Conservation (phyloP, 495 filamentous ascomycete genomes). For the Daldinia childiae region DNA sequence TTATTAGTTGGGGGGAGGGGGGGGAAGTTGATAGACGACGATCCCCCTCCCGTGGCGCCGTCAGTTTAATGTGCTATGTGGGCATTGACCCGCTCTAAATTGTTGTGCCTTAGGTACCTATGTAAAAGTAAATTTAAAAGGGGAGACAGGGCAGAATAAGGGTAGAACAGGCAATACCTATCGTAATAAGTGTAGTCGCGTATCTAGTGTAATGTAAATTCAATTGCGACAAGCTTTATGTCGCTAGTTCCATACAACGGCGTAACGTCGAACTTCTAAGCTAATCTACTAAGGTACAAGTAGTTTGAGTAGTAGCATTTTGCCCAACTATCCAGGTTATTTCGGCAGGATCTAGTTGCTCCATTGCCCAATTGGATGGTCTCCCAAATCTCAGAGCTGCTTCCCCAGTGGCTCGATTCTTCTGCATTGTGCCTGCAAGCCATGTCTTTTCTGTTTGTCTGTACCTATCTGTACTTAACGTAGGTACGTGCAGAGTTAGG, state of each 20-base stretch:
- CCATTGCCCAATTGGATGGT: conserved; percentile 34
- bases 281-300: not conserved
- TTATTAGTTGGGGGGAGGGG: conserved; percentile 8
- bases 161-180: not conserved
- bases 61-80: conserved; percentile 35
- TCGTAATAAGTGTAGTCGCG: not conserved
- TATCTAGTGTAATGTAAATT: conserved; percentile 1
- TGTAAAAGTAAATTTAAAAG: not conserved
- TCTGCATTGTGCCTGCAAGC: conserved; percentile 28
- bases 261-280: not conserved
- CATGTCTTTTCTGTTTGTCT: conserved; percentile 25
- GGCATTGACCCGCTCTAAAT: conserved; percentile 22
- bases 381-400: conserved; percentile 24
- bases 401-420: conserved; percentile 29
- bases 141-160: not conserved
- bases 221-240: not conserved
- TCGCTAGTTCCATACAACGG: not conserved
- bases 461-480: not conserved
- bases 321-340: not conserved
- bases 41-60: conserved; percentile 22
- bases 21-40: conserved; percentile 4
- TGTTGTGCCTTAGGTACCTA: too few relatives aligned
- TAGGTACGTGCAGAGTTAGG: not conserved
- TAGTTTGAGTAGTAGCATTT: not conserved
- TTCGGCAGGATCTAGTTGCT: not conserved